phyloP scores from a whole-genome alignment of 306 rosid species.

The Cicer judaicum region DNA sequence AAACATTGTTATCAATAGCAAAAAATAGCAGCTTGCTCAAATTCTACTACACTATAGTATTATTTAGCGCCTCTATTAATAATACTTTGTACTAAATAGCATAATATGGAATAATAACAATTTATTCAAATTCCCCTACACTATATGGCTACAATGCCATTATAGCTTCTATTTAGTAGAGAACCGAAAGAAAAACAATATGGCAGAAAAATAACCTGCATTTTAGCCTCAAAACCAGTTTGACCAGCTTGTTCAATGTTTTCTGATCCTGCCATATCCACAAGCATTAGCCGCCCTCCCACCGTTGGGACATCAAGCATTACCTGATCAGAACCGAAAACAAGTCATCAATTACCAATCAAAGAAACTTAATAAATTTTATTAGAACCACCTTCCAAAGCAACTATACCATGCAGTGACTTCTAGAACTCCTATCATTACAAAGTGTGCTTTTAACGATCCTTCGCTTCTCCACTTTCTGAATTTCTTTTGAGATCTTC shows the following conservation, averaged over 20 bases:
- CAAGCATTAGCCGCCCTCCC: constrained; percentile 97
- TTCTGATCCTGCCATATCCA: constrained; percentile 99
- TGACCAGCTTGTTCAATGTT: constrained; percentile 99
- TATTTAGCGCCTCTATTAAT: too few species aligned
- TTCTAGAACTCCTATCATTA: constrained; percentile 94
- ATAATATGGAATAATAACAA: too few species aligned
- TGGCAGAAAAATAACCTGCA: constrained; percentile 73
- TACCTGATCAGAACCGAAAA: constrained; percentile 56
- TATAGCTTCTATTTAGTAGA: background rate
- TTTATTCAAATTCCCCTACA: too few species aligned
- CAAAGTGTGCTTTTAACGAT: constrained; percentile 96
- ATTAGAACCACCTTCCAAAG: constrained; percentile 14
- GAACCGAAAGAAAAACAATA: constrained; percentile 8
- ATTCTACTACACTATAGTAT: too few species aligned
- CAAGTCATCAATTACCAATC: constrained; percentile 23
- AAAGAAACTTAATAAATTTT: background rate
- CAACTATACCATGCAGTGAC: constrained; percentile 92
- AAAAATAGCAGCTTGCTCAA: too few species aligned
- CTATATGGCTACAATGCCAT: too few species aligned
- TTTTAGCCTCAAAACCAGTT: constrained; percentile 94
- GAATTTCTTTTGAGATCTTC: constrained; percentile 96
- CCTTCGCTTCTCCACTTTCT: constrained; percentile 97
- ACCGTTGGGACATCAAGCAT: constrained; percentile 94
- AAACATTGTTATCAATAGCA: too few species aligned
- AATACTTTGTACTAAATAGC: too few species aligned